A percentile compares a stretch with the other conserved stretches of the same genome.
Conservation (phyloP, 352 stramenopile genomes). For the Albugo candida region DNA sequence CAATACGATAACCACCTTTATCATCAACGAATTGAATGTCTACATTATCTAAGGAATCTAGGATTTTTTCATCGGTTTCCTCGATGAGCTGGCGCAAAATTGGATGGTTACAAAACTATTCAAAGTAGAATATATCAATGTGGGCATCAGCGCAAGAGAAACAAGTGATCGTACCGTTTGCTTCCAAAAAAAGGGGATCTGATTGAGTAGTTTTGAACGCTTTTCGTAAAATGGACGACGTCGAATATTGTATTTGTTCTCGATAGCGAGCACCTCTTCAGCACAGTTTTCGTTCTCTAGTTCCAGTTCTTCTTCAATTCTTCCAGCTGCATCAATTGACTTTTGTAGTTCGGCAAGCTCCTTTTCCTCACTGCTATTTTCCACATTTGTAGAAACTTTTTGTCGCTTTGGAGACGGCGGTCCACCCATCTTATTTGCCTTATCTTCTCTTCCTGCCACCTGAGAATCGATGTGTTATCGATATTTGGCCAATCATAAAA, state of each 20-base stretch:
- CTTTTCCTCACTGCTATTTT: slow-evolving; percentile 4
- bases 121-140: neutral
- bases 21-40: slow-evolving; percentile 48
- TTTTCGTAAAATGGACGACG: slow-evolving; percentile 49
- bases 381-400: slow-evolving; percentile 1
- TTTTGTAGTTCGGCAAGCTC: slow-evolving; percentile 22
- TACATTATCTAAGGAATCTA: slow-evolving; percentile 28
- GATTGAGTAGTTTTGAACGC: slow-evolving; percentile 32
- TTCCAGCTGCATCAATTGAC: slow-evolving; percentile 24
- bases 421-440: slow-evolving; percentile 18
- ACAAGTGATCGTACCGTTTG: slow-evolving; percentile 22
- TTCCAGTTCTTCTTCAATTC: slow-evolving; percentile 44
- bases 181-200: slow-evolving; percentile 65
- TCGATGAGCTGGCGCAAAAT: slow-evolving; percentile 23
- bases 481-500: no score
- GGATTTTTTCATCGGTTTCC: slow-evolving; percentile 27
- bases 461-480: no score
- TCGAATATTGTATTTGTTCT: slow-evolving; percentile 53
- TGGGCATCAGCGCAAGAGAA: neutral
- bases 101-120: slow-evolving; percentile 49
- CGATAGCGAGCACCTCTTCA: slow-evolving; percentile 43
- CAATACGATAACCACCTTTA: slow-evolving; percentile 48
- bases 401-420: slow-evolving; percentile 53
- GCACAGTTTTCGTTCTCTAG: slow-evolving; percentile 37
- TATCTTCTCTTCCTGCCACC: no score